phyloP scores from a whole-genome alignment of 1,284 basidiomycete species.

The Marasmius oreades region DNA sequence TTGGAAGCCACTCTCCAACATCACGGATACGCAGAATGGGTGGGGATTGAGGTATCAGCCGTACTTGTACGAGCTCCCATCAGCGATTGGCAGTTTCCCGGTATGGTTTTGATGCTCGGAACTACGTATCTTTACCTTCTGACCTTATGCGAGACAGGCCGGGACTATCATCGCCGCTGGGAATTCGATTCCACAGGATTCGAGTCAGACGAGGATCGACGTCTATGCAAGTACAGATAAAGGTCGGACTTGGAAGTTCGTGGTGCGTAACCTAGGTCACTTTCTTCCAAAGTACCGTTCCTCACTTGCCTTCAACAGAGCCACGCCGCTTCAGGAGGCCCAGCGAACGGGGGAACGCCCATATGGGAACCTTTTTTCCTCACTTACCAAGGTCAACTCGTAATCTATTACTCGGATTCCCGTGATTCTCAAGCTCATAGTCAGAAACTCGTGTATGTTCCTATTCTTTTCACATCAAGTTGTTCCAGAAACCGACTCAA shows the following conservation, averaged over 20 bases:
- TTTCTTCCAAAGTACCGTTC: neutral
- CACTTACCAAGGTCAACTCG: constrained; percentile 27
- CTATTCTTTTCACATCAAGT: no score
- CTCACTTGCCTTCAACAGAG: constrained; percentile 10
- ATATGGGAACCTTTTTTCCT: constrained; percentile 33
- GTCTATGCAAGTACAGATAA: constrained; percentile 30
- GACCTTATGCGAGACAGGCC: neutral
- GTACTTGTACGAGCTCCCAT: constrained; percentile 24
- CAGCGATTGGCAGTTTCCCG: constrained; percentile 19
- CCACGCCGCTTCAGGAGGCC: constrained; percentile 22
- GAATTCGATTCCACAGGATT: constrained; percentile 21
- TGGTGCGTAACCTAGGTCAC: constrained; percentile 26
- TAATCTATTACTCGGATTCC: constrained; percentile 34
- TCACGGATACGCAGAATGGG: constrained; percentile 21
- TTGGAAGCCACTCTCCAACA: constrained; percentile 16
- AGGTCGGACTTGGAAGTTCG: constrained; percentile 7
- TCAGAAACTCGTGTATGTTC: constrained; percentile 28
- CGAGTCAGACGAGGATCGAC: constrained; percentile 30
- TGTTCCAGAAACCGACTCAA: neutral
- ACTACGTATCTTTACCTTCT: neutral
- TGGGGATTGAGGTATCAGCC: constrained; percentile 32
- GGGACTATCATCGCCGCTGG: constrained; percentile 30
- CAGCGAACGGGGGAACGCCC: constrained; percentile 25
- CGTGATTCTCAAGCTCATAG: constrained; percentile 27
- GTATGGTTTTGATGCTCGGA: constrained; percentile 26